phyloP scores from a whole-genome alignment of 306 rosid genomes.

The Medicago ruthenica region DNA sequence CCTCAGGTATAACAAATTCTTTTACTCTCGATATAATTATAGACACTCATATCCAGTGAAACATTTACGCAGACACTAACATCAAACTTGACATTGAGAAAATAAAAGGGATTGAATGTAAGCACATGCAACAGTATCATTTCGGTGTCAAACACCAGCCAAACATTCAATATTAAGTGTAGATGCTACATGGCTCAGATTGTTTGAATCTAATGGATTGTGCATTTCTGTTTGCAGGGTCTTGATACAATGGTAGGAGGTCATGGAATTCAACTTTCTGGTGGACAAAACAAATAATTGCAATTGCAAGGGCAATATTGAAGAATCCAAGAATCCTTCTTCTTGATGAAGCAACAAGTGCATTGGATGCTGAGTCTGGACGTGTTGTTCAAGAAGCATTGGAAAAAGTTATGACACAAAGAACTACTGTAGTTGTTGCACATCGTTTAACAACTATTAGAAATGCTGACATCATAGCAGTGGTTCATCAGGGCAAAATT shows the following conservation, averaged over 20 bases:
- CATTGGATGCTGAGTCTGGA: slow-evolving; percentile 87
- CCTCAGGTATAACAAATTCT: slow-evolving; percentile 54
- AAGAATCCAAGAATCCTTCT: slow-evolving; percentile 87
- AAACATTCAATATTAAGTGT: not conserved
- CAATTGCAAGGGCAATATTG: slow-evolving; percentile 89
- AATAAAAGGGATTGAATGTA: not conserved
- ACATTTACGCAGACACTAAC: too few relatives aligned
- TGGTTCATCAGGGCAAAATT: slow-evolving; percentile 81
- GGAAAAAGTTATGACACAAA: slow-evolving; percentile 61
- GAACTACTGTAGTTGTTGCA: slow-evolving; percentile 86
- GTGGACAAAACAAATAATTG: slow-evolving; percentile 95
- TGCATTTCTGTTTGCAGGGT: slow-evolving; percentile 54
- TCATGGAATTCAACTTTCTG: slow-evolving; percentile 88
- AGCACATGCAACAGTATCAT: not conserved
- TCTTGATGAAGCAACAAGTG: slow-evolving; percentile 95
- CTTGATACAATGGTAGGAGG: slow-evolving; percentile 81
- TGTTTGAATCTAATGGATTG: not conserved
- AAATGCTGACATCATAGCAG: slow-evolving; percentile 79
- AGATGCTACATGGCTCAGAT: not conserved
- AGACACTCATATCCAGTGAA: not conserved
- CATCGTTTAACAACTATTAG: slow-evolving; percentile 88
- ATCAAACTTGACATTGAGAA: not conserved
- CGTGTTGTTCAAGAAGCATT: slow-evolving; percentile 90
- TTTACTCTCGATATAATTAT: not conserved
- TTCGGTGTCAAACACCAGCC: not conserved